phyloP scores from a whole-genome alignment of 257 asterid species.

The Gentiana macrophylla region DNA sequence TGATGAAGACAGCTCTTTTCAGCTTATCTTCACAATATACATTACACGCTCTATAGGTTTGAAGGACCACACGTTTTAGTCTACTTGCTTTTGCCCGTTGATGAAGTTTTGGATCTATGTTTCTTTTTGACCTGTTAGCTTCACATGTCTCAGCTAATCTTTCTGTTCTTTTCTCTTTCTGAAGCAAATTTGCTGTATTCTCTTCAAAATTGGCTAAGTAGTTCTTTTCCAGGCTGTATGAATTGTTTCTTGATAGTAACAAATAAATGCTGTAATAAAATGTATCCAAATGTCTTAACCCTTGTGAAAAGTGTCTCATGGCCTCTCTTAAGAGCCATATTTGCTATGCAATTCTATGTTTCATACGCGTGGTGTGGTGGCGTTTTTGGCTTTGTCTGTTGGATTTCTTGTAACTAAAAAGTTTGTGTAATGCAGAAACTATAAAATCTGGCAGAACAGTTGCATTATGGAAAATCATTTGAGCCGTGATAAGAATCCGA shows the following conservation, averaged over 20 bases:
- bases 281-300: neutral
- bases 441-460: neutral
- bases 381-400: neutral
- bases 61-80: constrained; percentile 32
- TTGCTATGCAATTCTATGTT: too few relatives aligned
- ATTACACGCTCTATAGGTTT: constrained; percentile 15
- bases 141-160: constrained; percentile 7
- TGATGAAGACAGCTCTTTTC: constrained; percentile 17
- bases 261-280: neutral
- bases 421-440: constrained; percentile 3
- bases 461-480: constrained; percentile 27
- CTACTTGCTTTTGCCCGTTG: constrained; percentile 11
- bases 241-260: too few relatives aligned
- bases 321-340: too few relatives aligned
- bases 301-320: too few relatives aligned
- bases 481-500: constrained; percentile 12
- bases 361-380: neutral
- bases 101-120: constrained; percentile 12
- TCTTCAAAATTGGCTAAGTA: constrained; percentile 1
- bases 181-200: neutral
- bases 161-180: neutral
- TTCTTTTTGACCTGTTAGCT: constrained; percentile 10
- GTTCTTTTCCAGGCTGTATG: neutral
- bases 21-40: constrained; percentile 30
- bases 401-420: constrained; percentile 1